Evolutionary conservation across 306 rosid genomes (phyloP), one percentile per base, ranked within the genome.

Genomic region (Cicer pinnatifidum): DNA sequence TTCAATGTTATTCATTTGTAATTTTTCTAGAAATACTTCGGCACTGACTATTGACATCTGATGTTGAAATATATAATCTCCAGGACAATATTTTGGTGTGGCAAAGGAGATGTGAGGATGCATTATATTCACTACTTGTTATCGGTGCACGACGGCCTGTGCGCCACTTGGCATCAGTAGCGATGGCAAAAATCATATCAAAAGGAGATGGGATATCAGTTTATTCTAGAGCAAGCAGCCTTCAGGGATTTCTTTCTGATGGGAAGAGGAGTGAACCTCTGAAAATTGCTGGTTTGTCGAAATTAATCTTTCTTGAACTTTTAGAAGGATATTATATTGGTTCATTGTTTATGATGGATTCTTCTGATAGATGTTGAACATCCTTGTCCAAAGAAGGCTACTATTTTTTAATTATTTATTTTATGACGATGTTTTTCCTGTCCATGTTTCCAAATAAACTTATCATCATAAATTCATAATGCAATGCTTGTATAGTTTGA

Each of bases 51-150:
- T 53, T 11, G 46, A 73, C 13, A n/a, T 51, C 65, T 73, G 66
- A 81, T 48, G 51, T 41, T 70, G 56, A 48, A 69, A 56, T 60
- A 16, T 38, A 48, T 80, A 33, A 38, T 66, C 75, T 81, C 60
- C 88, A 94, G 98, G 98, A 91, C 13, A 88, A 90, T 76, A 89
- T 94, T 81, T 68, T 94, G 79, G 71, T 89, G 80, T 91, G 98
- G 88, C 98, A 94, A 84, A 91, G 98, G 84, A 89, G 90, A 86
- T 94, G 98, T 9, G 98, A 94, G 82, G 98, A 91, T 48, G 97
- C 98, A 33, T 69, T 94, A 35, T 86, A 88, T 80, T 91, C 92
- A 72, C 77, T 94, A 44, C 97, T 94, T 77, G 84, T 80, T 77
- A 82, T 94, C 12, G 98, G 98, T 69, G 98, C 95, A n/a, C 89